Percentiles rank a stretch among this genome's conserved stretches.
phyloP scores from a whole-genome alignment of 495 filamentous ascomycete genomes.

The Alectoria sarmentosa region DNA sequence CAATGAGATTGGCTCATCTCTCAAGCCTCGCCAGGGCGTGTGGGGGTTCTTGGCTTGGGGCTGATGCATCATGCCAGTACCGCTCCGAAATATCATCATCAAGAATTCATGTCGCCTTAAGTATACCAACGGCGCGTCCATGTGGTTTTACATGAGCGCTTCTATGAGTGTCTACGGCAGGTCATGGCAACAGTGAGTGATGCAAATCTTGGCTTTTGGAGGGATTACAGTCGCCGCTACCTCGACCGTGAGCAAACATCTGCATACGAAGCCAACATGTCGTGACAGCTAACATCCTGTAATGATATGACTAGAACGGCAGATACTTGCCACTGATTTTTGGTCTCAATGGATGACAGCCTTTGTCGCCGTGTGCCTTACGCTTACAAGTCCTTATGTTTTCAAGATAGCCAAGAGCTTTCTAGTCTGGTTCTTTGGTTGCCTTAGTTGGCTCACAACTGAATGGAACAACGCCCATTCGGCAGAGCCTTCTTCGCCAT shows the following conservation, averaged over 20 bases:
- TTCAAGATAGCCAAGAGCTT: slow-evolving; percentile 10
- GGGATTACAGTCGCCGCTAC: neutral
- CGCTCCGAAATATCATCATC: neutral
- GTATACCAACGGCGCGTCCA: neutral
- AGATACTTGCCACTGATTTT: slow-evolving; percentile 9
- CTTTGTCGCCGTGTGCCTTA: slow-evolving; percentile 9
- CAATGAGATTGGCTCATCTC: neutral
- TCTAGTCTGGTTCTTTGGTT: slow-evolving; percentile 8
- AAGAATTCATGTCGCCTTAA: neutral
- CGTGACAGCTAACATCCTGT: neutral
- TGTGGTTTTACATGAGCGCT: neutral
- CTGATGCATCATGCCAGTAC: neutral
- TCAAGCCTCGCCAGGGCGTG: neutral
- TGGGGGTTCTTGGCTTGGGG: neutral
- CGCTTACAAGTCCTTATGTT: neutral
- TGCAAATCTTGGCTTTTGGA: neutral
- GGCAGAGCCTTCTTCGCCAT: neutral
- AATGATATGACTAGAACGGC: neutral
- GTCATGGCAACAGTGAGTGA: slow-evolving; percentile 1
- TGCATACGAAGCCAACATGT: neutral
- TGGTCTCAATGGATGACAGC: slow-evolving; percentile 6
- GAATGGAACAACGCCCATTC: neutral
- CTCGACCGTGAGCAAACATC: slow-evolving; percentile 2
- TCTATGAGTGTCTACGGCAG: neutral
- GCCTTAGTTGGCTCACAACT: neutral